Conservation (phyloP, 2,329 filamentous ascomycete genomes). For the Lecanicillium sp. region DNA sequence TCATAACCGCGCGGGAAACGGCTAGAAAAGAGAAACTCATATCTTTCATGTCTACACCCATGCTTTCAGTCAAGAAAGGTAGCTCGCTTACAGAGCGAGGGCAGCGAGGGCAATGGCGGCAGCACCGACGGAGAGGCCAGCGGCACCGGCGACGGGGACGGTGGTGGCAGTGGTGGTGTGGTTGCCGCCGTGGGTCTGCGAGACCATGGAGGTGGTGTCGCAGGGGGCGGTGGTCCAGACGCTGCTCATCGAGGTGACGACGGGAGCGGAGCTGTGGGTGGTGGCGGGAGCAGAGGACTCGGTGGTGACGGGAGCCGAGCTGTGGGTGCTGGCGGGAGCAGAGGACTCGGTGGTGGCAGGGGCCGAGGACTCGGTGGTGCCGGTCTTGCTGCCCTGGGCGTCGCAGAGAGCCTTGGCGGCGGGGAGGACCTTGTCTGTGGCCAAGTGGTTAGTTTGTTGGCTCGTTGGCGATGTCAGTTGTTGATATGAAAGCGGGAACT, state of each 20-base stretch:
- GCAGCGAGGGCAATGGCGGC: conserved; percentile 29
- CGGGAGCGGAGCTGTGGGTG: not conserved
- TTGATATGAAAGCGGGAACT: conserved; percentile 17
- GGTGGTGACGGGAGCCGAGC: conserved; percentile 6
- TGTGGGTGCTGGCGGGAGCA: conserved; percentile 10
- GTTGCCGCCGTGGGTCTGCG: conserved; percentile 1
- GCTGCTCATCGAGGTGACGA: not conserved
- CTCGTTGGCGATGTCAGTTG: not conserved
- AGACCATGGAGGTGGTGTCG: conserved; percentile 11
- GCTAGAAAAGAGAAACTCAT: too few relatives aligned
- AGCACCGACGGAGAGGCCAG: conserved; percentile 25
- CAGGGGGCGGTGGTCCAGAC: conserved; percentile 13
- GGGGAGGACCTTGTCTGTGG: conserved; percentile 33
- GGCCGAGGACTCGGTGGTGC: not conserved
- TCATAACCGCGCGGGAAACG: too few relatives aligned
- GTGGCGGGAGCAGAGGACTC: conserved; percentile 11
- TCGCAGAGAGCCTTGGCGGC: conserved; percentile 31
- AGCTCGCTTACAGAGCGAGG: conserved; percentile 32
- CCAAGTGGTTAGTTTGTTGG: conserved; percentile 16
- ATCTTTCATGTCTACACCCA: not conserved
- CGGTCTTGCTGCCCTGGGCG: conserved; percentile 11
- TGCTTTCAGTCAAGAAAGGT: not conserved
- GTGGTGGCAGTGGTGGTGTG: conserved; percentile 8
- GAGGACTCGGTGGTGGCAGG: not conserved
- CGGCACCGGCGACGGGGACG: conserved; percentile 23